These are phyloP conservation scores for Solanum hybrid DNA, from an alignment of 305 asterid genomes.

Conservation along the genomic window DNA sequence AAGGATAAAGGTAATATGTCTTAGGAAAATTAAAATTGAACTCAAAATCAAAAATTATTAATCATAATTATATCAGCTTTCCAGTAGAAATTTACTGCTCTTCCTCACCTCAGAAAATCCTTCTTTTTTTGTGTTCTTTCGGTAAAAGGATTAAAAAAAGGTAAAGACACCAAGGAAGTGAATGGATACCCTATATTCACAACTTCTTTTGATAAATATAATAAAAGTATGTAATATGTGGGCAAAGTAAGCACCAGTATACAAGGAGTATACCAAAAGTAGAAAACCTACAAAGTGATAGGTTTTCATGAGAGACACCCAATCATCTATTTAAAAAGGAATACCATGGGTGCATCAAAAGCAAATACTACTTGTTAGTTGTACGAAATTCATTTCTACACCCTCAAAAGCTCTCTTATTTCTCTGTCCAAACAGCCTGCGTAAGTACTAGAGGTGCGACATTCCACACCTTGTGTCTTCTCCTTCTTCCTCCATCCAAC, in stretches of 20 bases:
- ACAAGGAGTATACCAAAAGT: neutral
- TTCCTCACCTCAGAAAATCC: neutral
- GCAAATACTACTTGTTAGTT: neutral
- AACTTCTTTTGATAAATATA: neutral
- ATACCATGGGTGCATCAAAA: neutral
- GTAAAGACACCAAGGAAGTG: neutral
- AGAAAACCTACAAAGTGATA: neutral
- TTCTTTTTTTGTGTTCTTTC: neutral
- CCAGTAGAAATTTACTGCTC: neutral
- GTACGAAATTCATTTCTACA: neutral
- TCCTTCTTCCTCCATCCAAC: neutral
- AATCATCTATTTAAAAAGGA: neutral
- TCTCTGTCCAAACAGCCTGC: neutral
- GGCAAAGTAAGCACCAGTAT: neutral
- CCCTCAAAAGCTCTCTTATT: neutral
- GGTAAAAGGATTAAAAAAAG: neutral
- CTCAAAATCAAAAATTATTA: neutral
- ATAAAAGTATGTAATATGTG: neutral
- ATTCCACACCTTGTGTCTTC: neutral
- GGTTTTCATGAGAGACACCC: neutral
- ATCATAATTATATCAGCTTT: neutral
- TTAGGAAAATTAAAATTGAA: neutral
- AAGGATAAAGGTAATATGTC: neutral
- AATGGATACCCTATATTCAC: neutral
- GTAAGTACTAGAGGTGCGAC: neutral